Conservation (phyloP, 345 rosid species). For the Turritis glabra region DNA sequence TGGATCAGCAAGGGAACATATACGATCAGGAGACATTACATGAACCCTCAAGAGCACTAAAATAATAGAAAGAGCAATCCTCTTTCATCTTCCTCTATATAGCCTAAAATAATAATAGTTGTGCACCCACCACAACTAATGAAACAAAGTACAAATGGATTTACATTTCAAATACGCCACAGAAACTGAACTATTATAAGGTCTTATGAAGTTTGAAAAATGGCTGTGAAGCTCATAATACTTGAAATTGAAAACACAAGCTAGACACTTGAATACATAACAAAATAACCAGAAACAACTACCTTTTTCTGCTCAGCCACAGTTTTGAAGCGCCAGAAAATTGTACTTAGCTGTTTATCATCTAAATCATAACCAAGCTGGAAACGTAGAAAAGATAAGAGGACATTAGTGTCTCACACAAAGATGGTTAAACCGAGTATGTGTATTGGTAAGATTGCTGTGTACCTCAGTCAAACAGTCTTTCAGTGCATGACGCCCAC, state of each 20-base stretch:
- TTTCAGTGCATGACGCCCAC: slow-evolving; percentile 94
- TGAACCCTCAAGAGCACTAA: slow-evolving; percentile 5
- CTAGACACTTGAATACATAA: neutral
- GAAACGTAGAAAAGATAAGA: slow-evolving; percentile 25
- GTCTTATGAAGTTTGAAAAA: neutral
- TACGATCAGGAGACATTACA: slow-evolving; percentile 21
- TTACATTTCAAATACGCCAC: neutral
- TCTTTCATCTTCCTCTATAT: neutral
- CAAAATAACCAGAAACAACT: neutral
- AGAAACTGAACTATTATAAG: neutral
- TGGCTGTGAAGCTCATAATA: neutral
- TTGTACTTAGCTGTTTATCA: slow-evolving; percentile 64
- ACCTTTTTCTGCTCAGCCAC: slow-evolving; percentile 97
- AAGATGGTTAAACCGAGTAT: neutral
- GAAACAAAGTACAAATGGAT: neutral
- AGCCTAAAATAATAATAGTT: too few relatives aligned
- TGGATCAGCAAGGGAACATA: slow-evolving; percentile 38
- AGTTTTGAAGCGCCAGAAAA: slow-evolving; percentile 89
- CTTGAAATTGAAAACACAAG: neutral
- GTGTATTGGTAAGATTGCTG: neutral
- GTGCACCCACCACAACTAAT: neutral
- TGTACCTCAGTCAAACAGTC: slow-evolving; percentile 78
- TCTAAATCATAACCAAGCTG: slow-evolving; percentile 90
- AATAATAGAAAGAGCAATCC: neutral
- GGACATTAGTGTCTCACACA: slow-evolving; percentile 21